Conservation (phyloP, 2,329 filamentous ascomycete species). For the Cercospora sp. region DNA sequence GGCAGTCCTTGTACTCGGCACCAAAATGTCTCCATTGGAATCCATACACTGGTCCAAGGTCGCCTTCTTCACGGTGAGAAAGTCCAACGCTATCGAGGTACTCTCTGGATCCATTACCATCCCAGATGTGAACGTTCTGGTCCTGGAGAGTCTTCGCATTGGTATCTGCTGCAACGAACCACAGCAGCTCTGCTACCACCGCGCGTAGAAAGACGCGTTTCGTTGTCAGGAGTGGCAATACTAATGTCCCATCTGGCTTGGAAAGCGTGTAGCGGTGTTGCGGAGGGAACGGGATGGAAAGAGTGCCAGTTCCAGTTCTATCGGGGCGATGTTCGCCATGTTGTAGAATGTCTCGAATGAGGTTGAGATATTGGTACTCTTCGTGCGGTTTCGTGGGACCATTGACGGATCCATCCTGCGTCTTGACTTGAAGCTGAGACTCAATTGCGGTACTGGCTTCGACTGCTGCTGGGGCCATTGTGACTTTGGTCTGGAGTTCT, state of each 20-base stretch:
- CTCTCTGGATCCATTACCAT: constrained; percentile 88
- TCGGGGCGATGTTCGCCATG: constrained; percentile 87
- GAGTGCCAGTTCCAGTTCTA: constrained; percentile 90
- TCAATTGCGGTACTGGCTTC: constrained; percentile 23
- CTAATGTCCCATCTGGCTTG: constrained; percentile 55
- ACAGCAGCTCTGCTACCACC: constrained; percentile 88
- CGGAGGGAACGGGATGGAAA: constrained; percentile 81
- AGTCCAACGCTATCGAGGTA: constrained; percentile 87
- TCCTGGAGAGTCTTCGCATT: constrained; percentile 74
- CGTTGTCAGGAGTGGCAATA: constrained; percentile 92
- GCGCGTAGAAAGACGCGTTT: constrained; percentile 94
- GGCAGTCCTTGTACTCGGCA: constrained; percentile 77
- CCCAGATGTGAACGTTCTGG: constrained; percentile 93
- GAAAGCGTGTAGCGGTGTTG: constrained; percentile 86
- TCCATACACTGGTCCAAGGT: constrained; percentile 93
- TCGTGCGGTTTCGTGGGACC: constrained; percentile 59
- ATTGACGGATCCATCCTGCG: constrained; percentile 22
- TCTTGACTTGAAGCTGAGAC: constrained; percentile 23
- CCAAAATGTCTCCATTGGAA: constrained; percentile 99
- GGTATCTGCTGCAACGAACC: constrained; percentile 87
- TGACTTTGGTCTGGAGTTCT: constrained; percentile 3
- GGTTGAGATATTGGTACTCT: constrained; percentile 89
- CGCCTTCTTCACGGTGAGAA: constrained; percentile 76
- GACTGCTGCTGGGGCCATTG: constrained; percentile 37
- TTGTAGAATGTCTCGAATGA: constrained; percentile 81